Evolutionary conservation across 1,139 yeast species (phyloP).

Genomic region (Zhuliangozyma blackwelliae): DNA sequence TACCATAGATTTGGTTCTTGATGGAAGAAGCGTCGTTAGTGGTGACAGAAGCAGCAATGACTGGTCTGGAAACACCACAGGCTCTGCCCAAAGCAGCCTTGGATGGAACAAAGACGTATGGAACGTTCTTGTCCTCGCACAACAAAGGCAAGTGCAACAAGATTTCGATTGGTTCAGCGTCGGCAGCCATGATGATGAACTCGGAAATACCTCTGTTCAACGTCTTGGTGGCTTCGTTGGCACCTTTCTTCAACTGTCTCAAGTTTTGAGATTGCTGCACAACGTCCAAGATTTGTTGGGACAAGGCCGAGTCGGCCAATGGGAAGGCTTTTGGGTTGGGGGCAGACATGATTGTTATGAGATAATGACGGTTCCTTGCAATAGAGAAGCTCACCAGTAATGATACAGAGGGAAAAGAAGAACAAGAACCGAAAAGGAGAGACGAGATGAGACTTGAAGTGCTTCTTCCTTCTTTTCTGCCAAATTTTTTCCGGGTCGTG

Average conservation of each 20-base stretch:
- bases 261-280: conserved; percentile 97
- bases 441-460: conserved; percentile 1
- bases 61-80: conserved; percentile 99
- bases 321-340: conserved; percentile 98
- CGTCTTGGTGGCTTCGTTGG: conserved; percentile 99
- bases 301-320: conserved; percentile 90
- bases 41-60: conserved; percentile 97
- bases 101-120: conserved; percentile 97
- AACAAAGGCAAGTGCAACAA: conserved; percentile 94
- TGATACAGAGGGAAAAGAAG: conserved; percentile 1
- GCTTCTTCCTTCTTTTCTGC: not conserved
- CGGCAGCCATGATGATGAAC: conserved; percentile 99
- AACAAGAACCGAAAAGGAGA: conserved; percentile 1
- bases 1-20: conserved; percentile 93
- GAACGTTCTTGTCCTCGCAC: conserved; percentile 99
- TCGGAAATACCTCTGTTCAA: conserved; percentile 99
- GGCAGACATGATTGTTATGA: conserved; percentile 46
- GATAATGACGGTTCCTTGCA: conserved; percentile 62
- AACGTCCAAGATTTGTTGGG: conserved; percentile 96
- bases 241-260: conserved; percentile 99
- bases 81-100: conserved; percentile 99
- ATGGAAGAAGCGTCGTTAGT: conserved; percentile 97
- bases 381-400: conserved; percentile 43
- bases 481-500: not conserved
- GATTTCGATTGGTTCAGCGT: conserved; percentile 98